Conservation (phyloP, 495 filamentous ascomycete genomes). For the Lasiosphaeriaceae sp. region DNA sequence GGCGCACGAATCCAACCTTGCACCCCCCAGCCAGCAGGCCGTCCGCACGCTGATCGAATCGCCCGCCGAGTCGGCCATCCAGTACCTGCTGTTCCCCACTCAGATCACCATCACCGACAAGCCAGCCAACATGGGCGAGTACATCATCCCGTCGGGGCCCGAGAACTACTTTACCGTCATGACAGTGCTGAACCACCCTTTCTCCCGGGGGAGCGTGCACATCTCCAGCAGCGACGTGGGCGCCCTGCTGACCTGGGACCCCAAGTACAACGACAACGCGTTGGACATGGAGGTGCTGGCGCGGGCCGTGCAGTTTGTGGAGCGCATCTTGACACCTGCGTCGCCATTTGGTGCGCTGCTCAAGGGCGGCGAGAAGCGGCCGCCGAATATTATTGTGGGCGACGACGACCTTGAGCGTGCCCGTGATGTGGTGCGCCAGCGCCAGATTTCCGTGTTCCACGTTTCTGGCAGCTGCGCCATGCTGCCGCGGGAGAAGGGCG, state of each 20-base stretch:
- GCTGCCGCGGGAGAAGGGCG: slow-evolving; percentile 33
- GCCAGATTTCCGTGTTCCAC: slow-evolving; percentile 38
- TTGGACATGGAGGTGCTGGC: slow-evolving; percentile 49
- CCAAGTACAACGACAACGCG: slow-evolving; percentile 51
- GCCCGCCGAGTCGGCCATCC: slow-evolving; percentile 25
- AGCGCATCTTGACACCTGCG: slow-evolving; percentile 38
- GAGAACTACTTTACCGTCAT: slow-evolving; percentile 41
- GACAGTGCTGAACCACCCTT: slow-evolving; percentile 44
- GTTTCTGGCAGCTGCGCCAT: slow-evolving; percentile 36
- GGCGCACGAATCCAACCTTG: slow-evolving; percentile 15
- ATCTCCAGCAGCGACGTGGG: slow-evolving; percentile 38
- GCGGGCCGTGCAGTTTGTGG: slow-evolving; percentile 43
- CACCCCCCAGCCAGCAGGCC: not conserved
- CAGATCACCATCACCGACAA: slow-evolving; percentile 31
- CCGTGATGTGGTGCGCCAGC: slow-evolving; percentile 31
- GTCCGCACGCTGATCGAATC: slow-evolving; percentile 31
- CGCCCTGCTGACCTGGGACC: slow-evolving; percentile 45
- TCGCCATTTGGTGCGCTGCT: slow-evolving; percentile 33
- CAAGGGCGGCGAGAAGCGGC: slow-evolving; percentile 27
- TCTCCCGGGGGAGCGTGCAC: slow-evolving; percentile 57
- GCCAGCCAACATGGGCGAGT: slow-evolving; percentile 31
- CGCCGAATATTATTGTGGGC: slow-evolving; percentile 14
- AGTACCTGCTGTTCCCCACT: slow-evolving; percentile 39
- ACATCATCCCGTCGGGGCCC: slow-evolving; percentile 25
- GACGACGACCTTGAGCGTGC: slow-evolving; percentile 34